These are phyloP conservation scores for Sordariomycetes sp. DNA, from an alignment of 2,329 filamentous ascomycete species.

Conservation along the genomic window DNA sequence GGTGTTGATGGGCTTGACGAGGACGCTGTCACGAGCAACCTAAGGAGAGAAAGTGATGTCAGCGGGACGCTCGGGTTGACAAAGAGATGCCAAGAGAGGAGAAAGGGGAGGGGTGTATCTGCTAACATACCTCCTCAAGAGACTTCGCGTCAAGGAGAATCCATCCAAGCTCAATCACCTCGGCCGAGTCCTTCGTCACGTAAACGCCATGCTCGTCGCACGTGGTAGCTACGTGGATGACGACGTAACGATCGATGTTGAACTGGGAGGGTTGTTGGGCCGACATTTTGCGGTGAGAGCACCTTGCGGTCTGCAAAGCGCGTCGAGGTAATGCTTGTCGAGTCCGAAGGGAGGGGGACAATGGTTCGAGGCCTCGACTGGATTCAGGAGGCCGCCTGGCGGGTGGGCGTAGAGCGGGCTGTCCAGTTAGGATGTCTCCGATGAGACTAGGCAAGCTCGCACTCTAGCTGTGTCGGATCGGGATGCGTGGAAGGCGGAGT, in stretches of 20 bases:
- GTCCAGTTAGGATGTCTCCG: neutral
- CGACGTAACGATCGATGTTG: slow-evolving; percentile 88
- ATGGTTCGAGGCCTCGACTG: neutral
- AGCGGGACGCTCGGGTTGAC: slow-evolving; percentile 5
- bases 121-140: slow-evolving; percentile 68
- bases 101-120: neutral
- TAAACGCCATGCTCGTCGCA: slow-evolving; percentile 99
- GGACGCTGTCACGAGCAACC: slow-evolving; percentile 89
- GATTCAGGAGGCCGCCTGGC: neutral
- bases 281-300: slow-evolving; percentile 15
- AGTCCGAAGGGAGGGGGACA: neutral
- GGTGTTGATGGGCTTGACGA: slow-evolving; percentile 97
- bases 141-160: slow-evolving; percentile 86
- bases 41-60: slow-evolving; percentile 22
- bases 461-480: neutral
- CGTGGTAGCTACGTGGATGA: slow-evolving; percentile 96
- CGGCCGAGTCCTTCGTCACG: slow-evolving; percentile 96
- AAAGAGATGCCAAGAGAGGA: slow-evolving; percentile 7
- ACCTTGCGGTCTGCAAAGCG: neutral
- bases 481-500: slow-evolving; percentile 1
- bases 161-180: slow-evolving; percentile 98
- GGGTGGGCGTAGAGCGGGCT: neutral
- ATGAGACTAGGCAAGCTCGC: neutral
- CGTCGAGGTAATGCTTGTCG: neutral
- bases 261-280: slow-evolving; percentile 36